Base-by-base conservation (phyloP, 2,329 filamentous ascomycete genomes). In the Fusarium beomiforme region DNA sequence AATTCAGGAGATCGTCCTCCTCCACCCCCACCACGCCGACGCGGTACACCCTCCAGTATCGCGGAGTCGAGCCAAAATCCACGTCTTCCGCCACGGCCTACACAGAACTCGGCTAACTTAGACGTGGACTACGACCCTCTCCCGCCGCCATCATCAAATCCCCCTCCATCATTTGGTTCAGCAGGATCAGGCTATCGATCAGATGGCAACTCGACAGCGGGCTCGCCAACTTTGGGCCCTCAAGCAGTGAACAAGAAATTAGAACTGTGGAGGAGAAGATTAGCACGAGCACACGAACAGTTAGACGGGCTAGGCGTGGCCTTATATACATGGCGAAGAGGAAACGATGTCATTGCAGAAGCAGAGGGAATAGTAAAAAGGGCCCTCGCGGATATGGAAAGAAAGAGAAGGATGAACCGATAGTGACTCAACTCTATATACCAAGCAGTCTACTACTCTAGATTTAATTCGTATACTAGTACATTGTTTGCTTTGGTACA, bases 321-420 rank as follows among this genome's bases (percentile, higher is more conserved):
- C 70, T 78, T 96, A 37, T 89, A 92, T 69, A 93, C 88, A 23
- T 96, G 93, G 93, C 85, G 91, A 43, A 87, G 86, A 14, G 93
- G 93, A 0, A 84, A 85, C 31, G 93, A 96, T 81, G 91, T 93
- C 11, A 84, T 89, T 60, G 84, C 84, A 2, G 91, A 93, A 79
- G 90, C 91, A 5, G 84, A 90, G 57, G 87, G 85, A 17, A 85
- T 94, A 63, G 88, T 94, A 6, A 85, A 86, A 78, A 83, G 86
- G 66, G 86, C 86, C 33, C 74, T 89, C 75, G 80, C 76, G 61
- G 82, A 85, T 37, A 81, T 87, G 79, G 80, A 77, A 14, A 74
- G 71, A 29, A 76, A 69, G 60, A 70, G 71, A 21, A 71, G 66
- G 64, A 62, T 41, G 26, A 68, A 42, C 16, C 42, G 29, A 42